Conservation (phyloP, 257 asterid species). For the Primulina eburnea region DNA sequence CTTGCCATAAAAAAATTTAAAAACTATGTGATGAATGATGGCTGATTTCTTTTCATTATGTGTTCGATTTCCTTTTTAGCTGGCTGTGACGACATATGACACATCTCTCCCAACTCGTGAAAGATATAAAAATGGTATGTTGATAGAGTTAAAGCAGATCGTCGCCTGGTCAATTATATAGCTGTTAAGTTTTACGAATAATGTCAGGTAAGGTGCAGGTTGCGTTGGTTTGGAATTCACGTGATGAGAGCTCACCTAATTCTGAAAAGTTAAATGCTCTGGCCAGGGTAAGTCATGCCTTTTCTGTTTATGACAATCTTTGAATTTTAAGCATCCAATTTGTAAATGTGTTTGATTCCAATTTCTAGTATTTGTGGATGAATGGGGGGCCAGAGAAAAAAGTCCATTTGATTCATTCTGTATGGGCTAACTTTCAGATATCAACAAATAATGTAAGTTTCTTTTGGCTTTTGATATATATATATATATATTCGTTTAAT, state of each 20-base stretch:
- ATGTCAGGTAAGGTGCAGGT: constrained; percentile 73
- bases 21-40: constrained; percentile 6
- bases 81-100: constrained; percentile 90
- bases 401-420: constrained; percentile 74
- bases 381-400: constrained; percentile 66
- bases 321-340: constrained; percentile 13
- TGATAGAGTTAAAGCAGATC: constrained; percentile 14
- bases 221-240: constrained; percentile 87
- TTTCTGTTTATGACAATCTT: constrained; percentile 20
- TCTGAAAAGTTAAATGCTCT: constrained; percentile 59
- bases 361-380: constrained; percentile 66
- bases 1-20: background rate
- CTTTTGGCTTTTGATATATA: background rate
- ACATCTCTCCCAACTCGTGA: constrained; percentile 77
- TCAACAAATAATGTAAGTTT: constrained; percentile 59
- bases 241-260: constrained; percentile 69
- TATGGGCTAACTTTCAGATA: constrained; percentile 96
- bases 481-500: too few relatives aligned
- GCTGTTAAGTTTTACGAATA: constrained; percentile 26
- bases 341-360: constrained; percentile 30
- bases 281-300: constrained; percentile 53
- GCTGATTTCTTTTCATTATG: constrained; percentile 10
- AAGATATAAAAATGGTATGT: constrained; percentile 81
- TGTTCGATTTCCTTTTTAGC: constrained; percentile 38
- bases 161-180: constrained; percentile 6